These are phyloP conservation scores for Sphagnum fallax DNA, from an alignment of 228 moss, liverwort and hornwort genomes.

Conservation along the genomic window DNA sequence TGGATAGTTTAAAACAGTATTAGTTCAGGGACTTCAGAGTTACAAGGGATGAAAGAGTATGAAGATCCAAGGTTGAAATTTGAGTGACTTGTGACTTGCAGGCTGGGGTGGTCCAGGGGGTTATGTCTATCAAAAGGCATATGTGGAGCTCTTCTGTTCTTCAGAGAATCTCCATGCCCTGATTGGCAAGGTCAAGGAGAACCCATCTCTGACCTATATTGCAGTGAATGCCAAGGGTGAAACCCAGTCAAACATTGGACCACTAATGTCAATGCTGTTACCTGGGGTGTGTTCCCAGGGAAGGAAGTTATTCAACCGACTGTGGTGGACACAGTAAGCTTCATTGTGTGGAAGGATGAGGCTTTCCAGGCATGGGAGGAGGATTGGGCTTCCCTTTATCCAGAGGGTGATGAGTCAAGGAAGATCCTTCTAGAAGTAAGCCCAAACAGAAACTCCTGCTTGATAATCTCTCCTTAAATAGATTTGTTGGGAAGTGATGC, in stretches of 20 bases:
- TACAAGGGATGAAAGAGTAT: no score
- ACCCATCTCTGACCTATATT: constrained; percentile 51
- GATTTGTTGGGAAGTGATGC: no score
- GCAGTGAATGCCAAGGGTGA: constrained; percentile 81
- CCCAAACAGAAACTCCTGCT: no score
- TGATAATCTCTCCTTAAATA: no score
- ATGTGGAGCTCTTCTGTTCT: constrained; percentile 84
- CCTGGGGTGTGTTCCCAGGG: constrained; percentile 95
- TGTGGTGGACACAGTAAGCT: constrained; percentile 90
- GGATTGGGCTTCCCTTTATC: constrained; percentile 82
- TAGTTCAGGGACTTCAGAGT: no score
- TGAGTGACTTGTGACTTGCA: constrained; percentile 7
- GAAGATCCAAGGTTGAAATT: no score
- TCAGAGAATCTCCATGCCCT: constrained; percentile 47
- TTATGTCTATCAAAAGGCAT: constrained; percentile 87
- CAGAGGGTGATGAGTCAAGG: constrained; percentile 53
- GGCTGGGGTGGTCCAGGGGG: constrained; percentile 93
- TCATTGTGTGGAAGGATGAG: constrained; percentile 98
- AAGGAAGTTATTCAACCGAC: constrained; percentile 97
- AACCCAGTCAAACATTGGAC: constrained; percentile 78
- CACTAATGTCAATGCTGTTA: constrained; percentile 79
- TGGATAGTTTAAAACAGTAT: no score
- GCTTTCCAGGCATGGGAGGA: constrained; percentile 87
- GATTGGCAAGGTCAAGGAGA: constrained; percentile 30
- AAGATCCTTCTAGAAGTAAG: constrained; percentile 68